Evolutionary conservation across 2,329 filamentous ascomycete species (phyloP).

Genomic region (Aspergillus spinulosporus): DNA sequence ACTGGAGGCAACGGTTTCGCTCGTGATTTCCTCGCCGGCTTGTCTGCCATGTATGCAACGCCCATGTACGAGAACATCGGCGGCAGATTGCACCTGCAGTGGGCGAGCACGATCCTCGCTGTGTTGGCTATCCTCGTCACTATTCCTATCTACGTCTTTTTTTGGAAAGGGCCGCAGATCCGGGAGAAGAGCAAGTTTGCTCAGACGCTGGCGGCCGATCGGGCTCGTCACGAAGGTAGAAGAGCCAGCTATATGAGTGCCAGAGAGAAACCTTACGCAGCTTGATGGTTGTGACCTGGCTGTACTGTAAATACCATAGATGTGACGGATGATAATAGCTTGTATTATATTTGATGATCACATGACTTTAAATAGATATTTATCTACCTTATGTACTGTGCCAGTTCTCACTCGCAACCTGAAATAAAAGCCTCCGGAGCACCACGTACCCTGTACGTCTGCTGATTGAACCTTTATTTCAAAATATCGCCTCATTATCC

Average conservation of each 20-base stretch:
- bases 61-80: slow-evolving; percentile 60
- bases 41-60: slow-evolving; percentile 67
- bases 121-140: slow-evolving; percentile 53
- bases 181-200: slow-evolving; percentile 56
- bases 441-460: too few species aligned
- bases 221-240: slow-evolving; percentile 21
- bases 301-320: neutral
- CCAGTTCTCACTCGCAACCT: too few species aligned
- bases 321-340: neutral
- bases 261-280: slow-evolving; percentile 16
- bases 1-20: slow-evolving; percentile 75
- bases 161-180: slow-evolving; percentile 56
- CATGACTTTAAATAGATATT: too few species aligned
- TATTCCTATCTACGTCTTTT: slow-evolving; percentile 57
- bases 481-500: neutral
- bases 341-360: neutral
- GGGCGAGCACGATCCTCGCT: slow-evolving; percentile 56
- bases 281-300: neutral
- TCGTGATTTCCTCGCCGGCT: slow-evolving; percentile 70
- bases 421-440: too few species aligned
- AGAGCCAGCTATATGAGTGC: slow-evolving; percentile 21
- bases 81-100: slow-evolving; percentile 49
- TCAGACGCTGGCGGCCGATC: slow-evolving; percentile 36
- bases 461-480: too few species aligned
- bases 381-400: too few species aligned